phyloP scores from a whole-genome alignment of 805 yeast genomes.

The Candida corydali region DNA sequence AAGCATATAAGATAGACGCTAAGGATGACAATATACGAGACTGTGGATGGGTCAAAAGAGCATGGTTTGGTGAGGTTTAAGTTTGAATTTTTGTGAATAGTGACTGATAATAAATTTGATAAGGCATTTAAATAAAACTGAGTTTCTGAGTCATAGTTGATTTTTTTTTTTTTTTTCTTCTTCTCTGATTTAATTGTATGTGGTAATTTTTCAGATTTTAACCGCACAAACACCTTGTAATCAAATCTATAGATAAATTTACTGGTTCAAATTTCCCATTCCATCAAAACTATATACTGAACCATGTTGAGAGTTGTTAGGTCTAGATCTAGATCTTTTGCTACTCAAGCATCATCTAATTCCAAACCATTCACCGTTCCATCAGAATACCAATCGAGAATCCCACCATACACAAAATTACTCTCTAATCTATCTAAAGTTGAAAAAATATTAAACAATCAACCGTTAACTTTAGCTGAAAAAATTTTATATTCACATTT shows the following conservation, averaged over 20 bases:
- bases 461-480: conserved; percentile 90
- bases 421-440: conserved; percentile 60
- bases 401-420: conserved; percentile 86
- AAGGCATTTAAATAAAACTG: too few species aligned
- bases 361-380: conserved; percentile 54
- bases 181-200: too few species aligned
- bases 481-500: conserved; percentile 91
- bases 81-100: too few species aligned
- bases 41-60: conserved; percentile 81
- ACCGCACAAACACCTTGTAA: conserved; percentile 5
- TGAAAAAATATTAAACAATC: conserved; percentile 50
- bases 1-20: conserved; percentile 48
- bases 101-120: too few species aligned
- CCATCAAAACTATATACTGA: not conserved
- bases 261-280: conserved; percentile 3
- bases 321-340: conserved; percentile 16
- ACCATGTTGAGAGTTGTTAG: conserved; percentile 9
- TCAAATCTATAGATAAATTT: conserved; percentile 6
- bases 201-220: conserved; percentile 3
- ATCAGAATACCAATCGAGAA: conserved; percentile 57
- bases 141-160: not conserved
- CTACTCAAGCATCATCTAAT: conserved; percentile 28
- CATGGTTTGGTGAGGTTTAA: conserved; percentile 50
- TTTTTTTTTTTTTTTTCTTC: not conserved
- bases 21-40: conserved; percentile 55